Evolutionary conservation across 805 yeast species (phyloP).

Genomic region (Yarrowia porcina): DNA sequence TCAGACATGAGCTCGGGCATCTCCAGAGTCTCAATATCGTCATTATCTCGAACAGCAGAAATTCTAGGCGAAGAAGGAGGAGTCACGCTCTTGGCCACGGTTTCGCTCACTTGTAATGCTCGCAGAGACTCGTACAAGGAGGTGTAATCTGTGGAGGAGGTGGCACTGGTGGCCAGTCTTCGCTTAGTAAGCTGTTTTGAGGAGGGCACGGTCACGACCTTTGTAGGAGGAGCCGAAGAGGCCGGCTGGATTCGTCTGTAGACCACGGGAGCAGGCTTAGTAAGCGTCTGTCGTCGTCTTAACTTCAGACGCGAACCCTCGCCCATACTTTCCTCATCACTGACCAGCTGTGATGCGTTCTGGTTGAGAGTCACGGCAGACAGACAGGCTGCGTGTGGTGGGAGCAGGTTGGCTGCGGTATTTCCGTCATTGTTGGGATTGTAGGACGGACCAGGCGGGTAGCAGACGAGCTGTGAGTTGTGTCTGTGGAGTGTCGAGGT

Average conservation of each 20-base stretch:
- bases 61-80: not conserved
- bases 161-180: not conserved
- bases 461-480: constrained; percentile 38
- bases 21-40: not conserved
- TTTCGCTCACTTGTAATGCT: not conserved
- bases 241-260: constrained; percentile 16
- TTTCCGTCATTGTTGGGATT: constrained; percentile 10
- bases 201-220: not conserved
- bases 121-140: constrained; percentile 2
- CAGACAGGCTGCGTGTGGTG: not conserved
- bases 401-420: not conserved
- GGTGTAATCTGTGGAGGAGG: not conserved
- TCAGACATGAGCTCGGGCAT: constrained; percentile 9
- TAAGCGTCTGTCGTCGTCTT: not conserved
- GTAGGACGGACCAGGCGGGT: not conserved
- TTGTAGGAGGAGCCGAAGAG: not conserved
- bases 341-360: constrained; percentile 12
- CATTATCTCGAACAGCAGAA: not conserved
- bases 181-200: not conserved
- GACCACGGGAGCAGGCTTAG: constrained; percentile 10
- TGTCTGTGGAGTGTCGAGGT: constrained; percentile 42
- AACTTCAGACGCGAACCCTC: not conserved
- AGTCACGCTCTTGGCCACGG: constrained; percentile 2
- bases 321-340: not conserved
- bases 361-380: constrained; percentile 16